A percentile compares a stretch with the other conserved stretches of the same genome.
phyloP scores from a whole-genome alignment of 2,329 filamentous ascomycete genomes.

The Fusarium ambrosium region DNA sequence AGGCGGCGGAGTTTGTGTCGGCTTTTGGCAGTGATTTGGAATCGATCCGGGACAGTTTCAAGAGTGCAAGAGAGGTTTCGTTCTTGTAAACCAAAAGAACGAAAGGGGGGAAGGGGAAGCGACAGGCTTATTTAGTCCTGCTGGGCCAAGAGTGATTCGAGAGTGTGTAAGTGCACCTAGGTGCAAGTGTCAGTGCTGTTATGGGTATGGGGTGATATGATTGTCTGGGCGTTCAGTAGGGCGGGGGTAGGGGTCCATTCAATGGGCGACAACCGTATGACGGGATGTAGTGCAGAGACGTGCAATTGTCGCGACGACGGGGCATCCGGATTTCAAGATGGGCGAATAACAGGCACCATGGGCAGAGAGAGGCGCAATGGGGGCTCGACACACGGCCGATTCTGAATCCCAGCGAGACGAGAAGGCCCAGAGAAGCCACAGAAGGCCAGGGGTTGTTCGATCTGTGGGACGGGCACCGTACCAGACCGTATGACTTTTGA shows the following conservation, averaged over 20 bases:
- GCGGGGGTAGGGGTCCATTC: constrained; percentile 37
- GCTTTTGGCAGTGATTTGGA: constrained; percentile 12
- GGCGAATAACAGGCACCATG: constrained; percentile 37
- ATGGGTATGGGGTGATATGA: constrained; percentile 43
- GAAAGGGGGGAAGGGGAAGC: constrained; percentile 1
- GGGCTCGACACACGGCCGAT: constrained; percentile 39
- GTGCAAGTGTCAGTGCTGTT: constrained; percentile 31
- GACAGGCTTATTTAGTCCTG: constrained; percentile 33
- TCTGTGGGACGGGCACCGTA: constrained; percentile 47
- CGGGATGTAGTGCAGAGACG: constrained; percentile 29
- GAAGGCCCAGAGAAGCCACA: constrained; percentile 26
- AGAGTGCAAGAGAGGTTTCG: constrained; percentile 2
- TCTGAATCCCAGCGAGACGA: constrained; percentile 27
- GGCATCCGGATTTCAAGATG: constrained; percentile 39
- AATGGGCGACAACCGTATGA: constrained; percentile 46
- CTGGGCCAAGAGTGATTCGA: constrained; percentile 28
- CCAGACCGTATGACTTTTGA: constrained; percentile 47
- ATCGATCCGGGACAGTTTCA: constrained; percentile 22
- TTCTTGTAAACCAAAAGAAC: constrained; percentile 8
- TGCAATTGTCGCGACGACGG: constrained; percentile 40
- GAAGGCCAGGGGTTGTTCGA: constrained; percentile 36
- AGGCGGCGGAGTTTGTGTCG: constrained; percentile 35
- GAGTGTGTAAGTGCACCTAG: constrained; percentile 31
- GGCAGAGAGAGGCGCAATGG: constrained; percentile 32
- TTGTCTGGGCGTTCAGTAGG: constrained; percentile 35